Evolutionary conservation across 768 basidiomycete genomes (phyloP).

Genomic region (Tylopilus plumbeoviolaceoides): DNA sequence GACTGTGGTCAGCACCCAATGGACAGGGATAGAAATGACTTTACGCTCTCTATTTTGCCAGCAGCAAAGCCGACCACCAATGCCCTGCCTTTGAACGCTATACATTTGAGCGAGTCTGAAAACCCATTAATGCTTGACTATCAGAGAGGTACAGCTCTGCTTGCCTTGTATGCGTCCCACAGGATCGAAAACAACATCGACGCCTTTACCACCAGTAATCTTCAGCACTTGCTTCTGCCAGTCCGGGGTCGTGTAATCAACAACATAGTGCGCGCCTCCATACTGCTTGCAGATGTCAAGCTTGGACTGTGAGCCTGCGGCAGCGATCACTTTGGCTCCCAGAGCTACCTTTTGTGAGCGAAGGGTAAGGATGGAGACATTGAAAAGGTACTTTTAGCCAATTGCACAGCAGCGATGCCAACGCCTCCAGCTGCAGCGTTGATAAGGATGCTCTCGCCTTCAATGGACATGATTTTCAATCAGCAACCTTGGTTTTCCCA

Average conservation of each 20-base stretch:
- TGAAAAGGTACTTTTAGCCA: constrained; percentile 70
- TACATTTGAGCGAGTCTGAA: constrained; percentile 82
- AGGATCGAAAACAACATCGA: constrained; percentile 83
- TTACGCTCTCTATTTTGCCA: constrained; percentile 24
- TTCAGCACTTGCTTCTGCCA: constrained; percentile 92
- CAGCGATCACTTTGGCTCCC: constrained; percentile 93
- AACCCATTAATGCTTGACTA: not conserved
- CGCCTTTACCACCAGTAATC: constrained; percentile 82
- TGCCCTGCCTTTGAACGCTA: constrained; percentile 90
- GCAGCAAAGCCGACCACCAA: constrained; percentile 76
- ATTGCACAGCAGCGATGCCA: constrained; percentile 86
- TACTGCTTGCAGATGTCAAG: constrained; percentile 68
- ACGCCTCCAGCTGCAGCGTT: constrained; percentile 97
- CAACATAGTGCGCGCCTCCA: constrained; percentile 78
- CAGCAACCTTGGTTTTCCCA: constrained; percentile 2
- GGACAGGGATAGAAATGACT: not conserved
- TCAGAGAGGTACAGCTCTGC: not conserved
- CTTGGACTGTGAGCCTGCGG: constrained; percentile 77
- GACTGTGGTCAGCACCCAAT: constrained; percentile 1
- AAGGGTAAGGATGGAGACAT: not conserved
- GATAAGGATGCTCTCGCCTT: constrained; percentile 89
- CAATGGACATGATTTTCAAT: not conserved
- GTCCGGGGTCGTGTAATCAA: constrained; percentile 72
- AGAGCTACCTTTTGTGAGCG: constrained; percentile 47
- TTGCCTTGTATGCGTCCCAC: constrained; percentile 72